A percentile compares a stretch with the other conserved stretches of the same genome.
phyloP scores from a whole-genome alignment of 257 asterid genomes.

The Buddleja alternifolia region DNA sequence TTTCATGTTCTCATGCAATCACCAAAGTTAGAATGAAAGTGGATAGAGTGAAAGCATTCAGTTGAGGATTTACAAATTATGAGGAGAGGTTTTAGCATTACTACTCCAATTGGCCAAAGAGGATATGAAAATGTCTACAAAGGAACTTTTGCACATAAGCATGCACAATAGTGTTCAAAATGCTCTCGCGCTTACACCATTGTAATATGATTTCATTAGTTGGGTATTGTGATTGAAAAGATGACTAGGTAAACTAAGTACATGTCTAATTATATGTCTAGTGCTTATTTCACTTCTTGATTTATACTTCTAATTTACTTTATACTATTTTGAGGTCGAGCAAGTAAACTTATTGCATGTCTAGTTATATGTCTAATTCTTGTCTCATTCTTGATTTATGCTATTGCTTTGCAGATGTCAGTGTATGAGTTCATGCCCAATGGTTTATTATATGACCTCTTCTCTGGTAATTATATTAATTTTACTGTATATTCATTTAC shows the following conservation, averaged over 20 bases:
- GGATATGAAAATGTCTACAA: constrained; percentile 68
- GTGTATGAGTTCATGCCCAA: constrained; percentile 86
- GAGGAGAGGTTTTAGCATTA: constrained; percentile 38
- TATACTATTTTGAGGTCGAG: not conserved
- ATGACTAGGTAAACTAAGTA: constrained; percentile 61
- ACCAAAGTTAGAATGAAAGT: constrained; percentile 44
- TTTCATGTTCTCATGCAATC: constrained; percentile 30
- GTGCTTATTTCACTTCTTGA: too few relatives aligned
- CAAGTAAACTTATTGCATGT: too few relatives aligned
- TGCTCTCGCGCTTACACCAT: constrained; percentile 65
- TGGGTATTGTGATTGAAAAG: constrained; percentile 78
- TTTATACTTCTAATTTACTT: not conserved
- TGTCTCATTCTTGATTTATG: constrained; percentile 58
- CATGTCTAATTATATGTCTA: not conserved
- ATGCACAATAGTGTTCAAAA: constrained; percentile 56
- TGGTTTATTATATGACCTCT: constrained; percentile 80
- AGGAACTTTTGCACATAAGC: constrained; percentile 52
- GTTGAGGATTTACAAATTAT: constrained; percentile 47
- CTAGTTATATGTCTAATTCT: too few relatives aligned
- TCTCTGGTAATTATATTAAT: constrained; percentile 55
- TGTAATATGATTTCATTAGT: too few relatives aligned
- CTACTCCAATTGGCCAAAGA: constrained; percentile 59
- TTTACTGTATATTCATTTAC: too few relatives aligned
- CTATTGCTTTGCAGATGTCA: constrained; percentile 82
- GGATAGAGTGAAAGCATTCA: constrained; percentile 59